Base-by-base conservation (phyloP, 495 filamentous ascomycete species). In the Thermochaetoides thermophila region DNA sequence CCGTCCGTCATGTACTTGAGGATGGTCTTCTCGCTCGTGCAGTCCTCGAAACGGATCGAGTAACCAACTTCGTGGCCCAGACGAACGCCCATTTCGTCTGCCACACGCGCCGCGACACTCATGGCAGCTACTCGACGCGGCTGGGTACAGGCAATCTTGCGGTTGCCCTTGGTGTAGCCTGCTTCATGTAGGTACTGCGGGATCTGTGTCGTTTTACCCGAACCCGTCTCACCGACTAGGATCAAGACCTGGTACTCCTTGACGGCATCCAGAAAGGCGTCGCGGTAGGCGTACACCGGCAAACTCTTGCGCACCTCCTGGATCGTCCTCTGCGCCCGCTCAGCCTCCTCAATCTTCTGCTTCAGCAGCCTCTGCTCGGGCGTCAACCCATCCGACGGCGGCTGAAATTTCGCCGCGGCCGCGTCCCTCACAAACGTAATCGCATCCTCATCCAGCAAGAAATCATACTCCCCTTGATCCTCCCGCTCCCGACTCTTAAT, bases 1-100 rank as follows among this genome's bases (percentile, higher is more conserved):
- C 89, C 89, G 51, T 97, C 89, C 2, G 89, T 97, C 84, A 94
- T 92, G 52, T 94, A 97, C 55, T 95, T 93, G 17, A 97, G 55
- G 25, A 86, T 66, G 0, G 89, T 96, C 59, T 94, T 92, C 41
- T 94, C 84, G 46, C 73, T 84, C 1, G 89, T 95, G 27, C 75
- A 73, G 53, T 97, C 84, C 47, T 97, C 89, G 48, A 96, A 97
- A 34, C 89, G 79, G 43, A 97, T 94, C 2, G 81, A 76, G 53
- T 97, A 97, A 21, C 89, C 89, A 20, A 95, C 87, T 48, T 93
- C 83, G 43, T 84, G 84, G 1, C 89, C 89, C 12, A 96, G 54
- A 53, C 81, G 86, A 21, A 83, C 78, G 3, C 85, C 84, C 71
- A 92, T 80, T 48, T 97, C 89, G 34, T 97, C 87, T 1, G 89